phyloP scores from a whole-genome alignment of 352 stramenopile species.

The Globisporangium cederbergense region DNA sequence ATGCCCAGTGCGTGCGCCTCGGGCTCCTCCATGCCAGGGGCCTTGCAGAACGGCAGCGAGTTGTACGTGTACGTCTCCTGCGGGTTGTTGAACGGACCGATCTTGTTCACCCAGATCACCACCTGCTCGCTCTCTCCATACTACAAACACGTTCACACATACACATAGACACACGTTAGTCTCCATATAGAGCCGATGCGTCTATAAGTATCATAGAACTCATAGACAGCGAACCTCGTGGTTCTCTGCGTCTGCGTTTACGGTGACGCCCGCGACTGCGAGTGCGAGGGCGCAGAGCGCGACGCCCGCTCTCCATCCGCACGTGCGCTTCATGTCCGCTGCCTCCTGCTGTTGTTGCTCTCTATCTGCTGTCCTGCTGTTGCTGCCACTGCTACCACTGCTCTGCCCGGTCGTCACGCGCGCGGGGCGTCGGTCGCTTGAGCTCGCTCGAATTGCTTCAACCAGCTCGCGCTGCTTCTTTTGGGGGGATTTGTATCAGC shows the following conservation, averaged over 20 bases:
- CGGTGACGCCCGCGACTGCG: constrained; percentile 12
- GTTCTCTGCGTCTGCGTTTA: constrained; percentile 45
- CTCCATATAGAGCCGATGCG: not conserved
- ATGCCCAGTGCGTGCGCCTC: constrained; percentile 87
- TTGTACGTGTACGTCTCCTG: constrained; percentile 99
- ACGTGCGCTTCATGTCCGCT: constrained; percentile 1
- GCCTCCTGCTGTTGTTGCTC: not conserved
- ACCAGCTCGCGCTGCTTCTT: not conserved
- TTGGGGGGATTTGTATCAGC: not conserved
- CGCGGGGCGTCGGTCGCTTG: not conserved
- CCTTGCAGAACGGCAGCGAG: constrained; percentile 96
- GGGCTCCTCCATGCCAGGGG: constrained; percentile 78
- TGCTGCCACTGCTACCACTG: not conserved
- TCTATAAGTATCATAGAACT: not conserved
- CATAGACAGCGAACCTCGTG: constrained; percentile 35
- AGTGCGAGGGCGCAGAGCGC: constrained; percentile 21
- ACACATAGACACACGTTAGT: not conserved
- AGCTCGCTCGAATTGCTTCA: constrained; percentile 2
- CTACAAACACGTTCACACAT: constrained; percentile 22
- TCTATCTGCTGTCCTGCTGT: not conserved
- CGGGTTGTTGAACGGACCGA: constrained; percentile 95
- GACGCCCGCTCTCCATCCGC: constrained; percentile 2
- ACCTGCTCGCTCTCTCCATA: constrained; percentile 77
- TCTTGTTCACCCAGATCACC: constrained; percentile 97
- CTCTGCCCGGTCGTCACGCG: not conserved